Base-by-base conservation (phyloP, 768 basidiomycete genomes). In the Naganishia friedmannii region DNA sequence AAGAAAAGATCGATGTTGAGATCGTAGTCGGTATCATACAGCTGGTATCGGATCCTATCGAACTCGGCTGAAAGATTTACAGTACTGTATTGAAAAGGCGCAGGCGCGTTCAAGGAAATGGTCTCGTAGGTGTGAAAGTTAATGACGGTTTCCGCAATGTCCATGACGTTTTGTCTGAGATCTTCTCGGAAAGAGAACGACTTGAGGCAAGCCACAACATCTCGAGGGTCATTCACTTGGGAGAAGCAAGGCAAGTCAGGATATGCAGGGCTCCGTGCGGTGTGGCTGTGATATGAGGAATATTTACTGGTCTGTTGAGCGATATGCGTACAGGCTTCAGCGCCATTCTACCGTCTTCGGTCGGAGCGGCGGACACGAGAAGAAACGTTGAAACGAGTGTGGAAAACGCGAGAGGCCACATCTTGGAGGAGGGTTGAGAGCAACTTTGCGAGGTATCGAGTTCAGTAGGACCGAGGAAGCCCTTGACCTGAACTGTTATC, bases 11-110 rank as follows among this genome's bases (percentile, higher is more conserved):
- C 87, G 58, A 80, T 81, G 74, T 85, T 88, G 79, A 89, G 88
- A 74, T 87, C 87, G 70, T 87, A 89, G 72, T 88, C 87, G 10
- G 87, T 87, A 86, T 88, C 77, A 65, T 84, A 88, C 53, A 78
- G 81, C 3, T 86, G 85, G 2, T 73, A 76, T 69, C 85, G 85
- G 46, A 88, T 84, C 66, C 82, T 81, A 2, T 82, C 81, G 28
- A 88, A 77, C 0, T 84, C 83, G 0, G 82, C 83, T 8, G 86
- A 83, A 56, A 88, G 87, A 73, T 88, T 81, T 10, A 80, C 77
- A 0, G 86, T 88, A 48, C 28, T 66, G 48, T 77, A 85, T 19
- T 48, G 3, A 77, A 86, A 86, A 8, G 86, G 86, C 48, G 84
- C 79, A 0, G 85, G 85, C 0, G 84, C 84, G 32, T 84, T 79